Evolutionary conservation across 2,329 filamentous ascomycete genomes (phyloP).

Genomic region (Cordyceps fumosorosea): DNA sequence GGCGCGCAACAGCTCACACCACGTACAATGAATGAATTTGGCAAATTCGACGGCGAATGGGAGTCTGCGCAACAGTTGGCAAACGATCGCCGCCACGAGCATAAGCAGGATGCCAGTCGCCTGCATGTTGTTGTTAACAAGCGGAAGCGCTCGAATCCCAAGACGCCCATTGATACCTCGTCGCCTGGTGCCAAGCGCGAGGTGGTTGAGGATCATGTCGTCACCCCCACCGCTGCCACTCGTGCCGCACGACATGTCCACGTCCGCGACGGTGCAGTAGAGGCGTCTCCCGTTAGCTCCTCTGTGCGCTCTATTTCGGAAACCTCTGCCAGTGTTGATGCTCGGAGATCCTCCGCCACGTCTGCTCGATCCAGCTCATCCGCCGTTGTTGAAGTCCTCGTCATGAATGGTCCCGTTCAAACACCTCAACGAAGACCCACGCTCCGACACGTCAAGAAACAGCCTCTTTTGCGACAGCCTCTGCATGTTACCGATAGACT

Average conservation of each 20-base stretch:
- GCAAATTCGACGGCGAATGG: slow-evolving; percentile 56
- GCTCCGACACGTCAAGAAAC: slow-evolving; percentile 55
- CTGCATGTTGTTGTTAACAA: slow-evolving; percentile 48
- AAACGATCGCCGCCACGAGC: slow-evolving; percentile 24
- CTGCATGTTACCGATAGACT: slow-evolving; percentile 7
- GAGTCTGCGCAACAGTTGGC: slow-evolving; percentile 18
- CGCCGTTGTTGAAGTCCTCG: slow-evolving; percentile 51
- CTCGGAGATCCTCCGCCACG: slow-evolving; percentile 45
- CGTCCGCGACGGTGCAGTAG: slow-evolving; percentile 36
- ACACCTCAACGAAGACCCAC: slow-evolving; percentile 44
- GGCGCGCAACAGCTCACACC: slow-evolving; percentile 26
- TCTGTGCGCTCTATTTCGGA: slow-evolving; percentile 31
- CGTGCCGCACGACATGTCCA: slow-evolving; percentile 42
- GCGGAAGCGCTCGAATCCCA: slow-evolving; percentile 33
- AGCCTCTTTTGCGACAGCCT: slow-evolving; percentile 35
- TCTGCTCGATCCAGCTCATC: slow-evolving; percentile 50
- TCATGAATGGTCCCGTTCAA: slow-evolving; percentile 42
- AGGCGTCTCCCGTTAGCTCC: slow-evolving; percentile 27
- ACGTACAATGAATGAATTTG: slow-evolving; percentile 41
- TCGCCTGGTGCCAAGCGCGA: slow-evolving; percentile 24
- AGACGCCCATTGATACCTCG: slow-evolving; percentile 18
- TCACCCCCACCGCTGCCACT: slow-evolving; percentile 44
- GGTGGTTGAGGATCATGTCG: slow-evolving; percentile 40
- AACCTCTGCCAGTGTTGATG: slow-evolving; percentile 35
- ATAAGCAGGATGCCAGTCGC: slow-evolving; percentile 50